Evolutionary conservation across 1,139 yeast genomes (phyloP).

Genomic region (Suhomyces wounanorum): DNA sequence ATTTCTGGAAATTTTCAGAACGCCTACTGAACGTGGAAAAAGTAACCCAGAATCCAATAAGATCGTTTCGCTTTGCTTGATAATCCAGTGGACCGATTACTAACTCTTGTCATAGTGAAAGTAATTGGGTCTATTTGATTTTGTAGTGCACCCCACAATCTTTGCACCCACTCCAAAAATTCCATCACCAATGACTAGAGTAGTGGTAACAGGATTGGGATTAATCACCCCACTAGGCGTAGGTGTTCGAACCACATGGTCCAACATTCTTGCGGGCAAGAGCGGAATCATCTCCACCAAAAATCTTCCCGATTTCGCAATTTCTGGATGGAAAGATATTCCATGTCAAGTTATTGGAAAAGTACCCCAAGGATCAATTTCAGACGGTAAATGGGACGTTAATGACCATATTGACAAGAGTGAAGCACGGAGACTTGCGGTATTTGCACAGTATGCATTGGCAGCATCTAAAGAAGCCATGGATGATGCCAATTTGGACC

Average conservation of each 20-base stretch:
- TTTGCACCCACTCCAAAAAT: constrained; percentile 1
- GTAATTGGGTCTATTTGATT: neutral
- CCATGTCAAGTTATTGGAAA: constrained; percentile 79
- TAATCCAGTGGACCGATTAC: neutral
- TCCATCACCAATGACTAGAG: constrained; percentile 39
- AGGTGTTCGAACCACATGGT: constrained; percentile 59
- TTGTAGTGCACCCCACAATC: constrained; percentile 1
- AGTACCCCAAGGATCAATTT: constrained; percentile 58
- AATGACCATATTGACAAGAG: constrained; percentile 44
- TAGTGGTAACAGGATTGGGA: constrained; percentile 92
- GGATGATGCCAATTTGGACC: constrained; percentile 51
- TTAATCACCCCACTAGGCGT: constrained; percentile 84
- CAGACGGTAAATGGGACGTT: constrained; percentile 55
- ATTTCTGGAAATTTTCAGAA: no score
- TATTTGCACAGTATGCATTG: constrained; percentile 77
- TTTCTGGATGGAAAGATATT: constrained; percentile 50
- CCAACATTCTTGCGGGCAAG: constrained; percentile 46
- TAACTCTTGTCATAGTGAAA: no score
- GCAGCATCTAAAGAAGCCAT: constrained; percentile 81
- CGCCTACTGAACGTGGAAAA: no score
- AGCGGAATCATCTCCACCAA: constrained; percentile 61
- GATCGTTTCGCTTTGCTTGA: neutral
- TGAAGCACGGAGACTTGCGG: constrained; percentile 64
- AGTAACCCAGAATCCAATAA: no score
- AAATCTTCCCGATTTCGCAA: constrained; percentile 48